Percentiles rank a stretch among this genome's conserved stretches.
phyloP scores from a whole-genome alignment of 345 rosid genomes.

The Trapa incisa region DNA sequence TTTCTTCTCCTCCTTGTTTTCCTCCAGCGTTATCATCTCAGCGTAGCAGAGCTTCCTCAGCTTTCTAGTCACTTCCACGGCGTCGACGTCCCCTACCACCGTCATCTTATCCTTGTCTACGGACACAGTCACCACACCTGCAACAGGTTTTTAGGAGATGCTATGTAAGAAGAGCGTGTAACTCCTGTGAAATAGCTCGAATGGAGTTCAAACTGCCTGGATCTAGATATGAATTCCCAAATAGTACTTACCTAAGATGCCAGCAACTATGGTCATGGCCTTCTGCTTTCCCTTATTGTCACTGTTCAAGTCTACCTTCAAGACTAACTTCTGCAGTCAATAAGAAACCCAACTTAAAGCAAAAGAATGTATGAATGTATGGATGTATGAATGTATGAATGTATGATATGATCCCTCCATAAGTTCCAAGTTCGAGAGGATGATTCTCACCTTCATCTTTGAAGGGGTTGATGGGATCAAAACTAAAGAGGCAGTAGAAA shows the following conservation, averaged over 20 bases:
- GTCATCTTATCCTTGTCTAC: constrained; percentile 10
- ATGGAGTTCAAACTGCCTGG: no score
- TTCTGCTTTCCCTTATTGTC: constrained; percentile 13
- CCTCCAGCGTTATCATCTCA: constrained; percentile 6
- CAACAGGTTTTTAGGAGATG: background rate
- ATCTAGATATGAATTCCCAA: no score
- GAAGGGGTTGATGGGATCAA: no score
- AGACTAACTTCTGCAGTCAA: constrained; percentile 20
- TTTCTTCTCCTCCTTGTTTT: background rate
- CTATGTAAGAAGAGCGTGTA: background rate
- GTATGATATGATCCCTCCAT: background rate
- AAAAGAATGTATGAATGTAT: no score
- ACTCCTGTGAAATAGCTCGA: background rate
- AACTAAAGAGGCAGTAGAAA: no score
- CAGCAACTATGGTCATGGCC: constrained; percentile 24
- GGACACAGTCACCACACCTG: background rate
- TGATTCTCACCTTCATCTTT: background rate
- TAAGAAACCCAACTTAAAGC: no score
- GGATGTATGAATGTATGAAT: background rate
- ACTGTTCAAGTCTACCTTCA: constrained; percentile 18
- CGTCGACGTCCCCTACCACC: constrained; percentile 8
- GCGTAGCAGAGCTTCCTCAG: constrained; percentile 8
- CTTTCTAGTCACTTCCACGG: constrained; percentile 9
- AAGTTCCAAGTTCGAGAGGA: background rate
- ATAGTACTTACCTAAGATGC: constrained; percentile 14